These are phyloP conservation scores for Metschnikowia cubensis DNA, from an alignment of 805 yeast species.

Conservation along the genomic window DNA sequence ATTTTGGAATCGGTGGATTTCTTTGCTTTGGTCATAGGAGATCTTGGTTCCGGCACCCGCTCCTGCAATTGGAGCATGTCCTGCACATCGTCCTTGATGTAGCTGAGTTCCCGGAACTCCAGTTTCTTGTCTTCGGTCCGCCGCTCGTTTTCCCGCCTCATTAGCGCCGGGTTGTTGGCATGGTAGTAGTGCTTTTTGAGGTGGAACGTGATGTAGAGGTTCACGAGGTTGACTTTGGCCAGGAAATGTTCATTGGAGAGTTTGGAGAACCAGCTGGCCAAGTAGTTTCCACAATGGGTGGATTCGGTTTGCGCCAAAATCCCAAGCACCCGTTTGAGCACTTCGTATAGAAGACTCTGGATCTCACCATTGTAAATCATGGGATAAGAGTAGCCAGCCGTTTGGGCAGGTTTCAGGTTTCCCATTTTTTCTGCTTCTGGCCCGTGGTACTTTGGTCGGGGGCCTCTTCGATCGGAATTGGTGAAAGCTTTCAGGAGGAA, in stretches of 20 bases:
- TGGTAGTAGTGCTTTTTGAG: conserved; percentile 50
- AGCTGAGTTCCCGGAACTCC: conserved; percentile 12
- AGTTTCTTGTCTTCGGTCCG: conserved; percentile 1
- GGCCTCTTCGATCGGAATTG: conserved; percentile 21
- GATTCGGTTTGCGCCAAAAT: conserved; percentile 51
- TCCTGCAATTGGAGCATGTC: conserved; percentile 5
- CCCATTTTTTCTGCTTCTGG: not conserved
- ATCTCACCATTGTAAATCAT: conserved; percentile 49
- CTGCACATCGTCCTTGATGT: conserved; percentile 16
- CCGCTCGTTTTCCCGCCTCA: conserved; percentile 10
- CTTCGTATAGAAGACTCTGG: conserved; percentile 57
- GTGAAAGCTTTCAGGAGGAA: conserved; percentile 47
- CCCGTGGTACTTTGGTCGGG: not conserved
- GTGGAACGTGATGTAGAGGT: conserved; percentile 75
- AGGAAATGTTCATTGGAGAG: conserved; percentile 41
- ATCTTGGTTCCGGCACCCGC: not conserved
- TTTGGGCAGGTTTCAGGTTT: not conserved
- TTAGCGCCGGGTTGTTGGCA: conserved; percentile 24
- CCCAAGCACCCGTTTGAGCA: conserved; percentile 67
- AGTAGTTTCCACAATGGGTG: conserved; percentile 32
- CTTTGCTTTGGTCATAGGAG: not conserved
- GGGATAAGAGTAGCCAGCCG: not conserved
- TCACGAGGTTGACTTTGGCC: conserved; percentile 60
- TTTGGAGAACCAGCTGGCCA: conserved; percentile 56
- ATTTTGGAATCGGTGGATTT: conserved; percentile 31